Conservation (phyloP, 2,329 filamentous ascomycete species). For the Metarhizium humberi region DNA sequence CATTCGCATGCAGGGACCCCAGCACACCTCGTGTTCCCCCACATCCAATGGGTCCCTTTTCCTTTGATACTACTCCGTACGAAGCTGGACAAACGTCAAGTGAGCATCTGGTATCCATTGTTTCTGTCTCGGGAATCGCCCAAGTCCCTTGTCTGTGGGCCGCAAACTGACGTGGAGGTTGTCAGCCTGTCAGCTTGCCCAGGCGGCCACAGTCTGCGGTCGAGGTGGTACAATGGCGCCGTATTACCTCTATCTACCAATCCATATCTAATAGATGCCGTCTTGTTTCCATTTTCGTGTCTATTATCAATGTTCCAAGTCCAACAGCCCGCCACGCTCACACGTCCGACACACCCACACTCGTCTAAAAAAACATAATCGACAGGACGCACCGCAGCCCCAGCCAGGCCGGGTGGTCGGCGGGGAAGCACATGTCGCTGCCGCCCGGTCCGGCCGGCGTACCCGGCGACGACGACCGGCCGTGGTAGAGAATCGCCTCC, state of each 20-base stretch:
- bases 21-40: neutral
- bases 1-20: neutral
- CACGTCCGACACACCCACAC: too few relatives aligned
- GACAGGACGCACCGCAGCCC: constrained; percentile 41
- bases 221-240: too few relatives aligned
- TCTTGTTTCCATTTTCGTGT: too few relatives aligned
- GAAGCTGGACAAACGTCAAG: neutral
- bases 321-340: too few relatives aligned
- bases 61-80: neutral
- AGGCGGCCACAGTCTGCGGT: too few relatives aligned
- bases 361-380: too few relatives aligned
- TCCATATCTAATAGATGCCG: too few relatives aligned
- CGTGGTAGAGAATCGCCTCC: too few relatives aligned
- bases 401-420: constrained; percentile 56
- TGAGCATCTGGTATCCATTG: neutral
- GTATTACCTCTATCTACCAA: too few relatives aligned
- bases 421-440: constrained; percentile 71
- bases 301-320: too few relatives aligned
- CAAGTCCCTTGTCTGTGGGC: neutral
- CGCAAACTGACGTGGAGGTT: neutral
- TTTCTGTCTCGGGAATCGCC: neutral
- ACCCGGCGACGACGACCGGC: too few relatives aligned
- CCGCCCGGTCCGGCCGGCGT: constrained; percentile 33
- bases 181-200: too few relatives aligned
- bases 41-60: neutral